Base-by-base conservation (phyloP, 352 stramenopile species). In the Lagenidium sp. region DNA sequence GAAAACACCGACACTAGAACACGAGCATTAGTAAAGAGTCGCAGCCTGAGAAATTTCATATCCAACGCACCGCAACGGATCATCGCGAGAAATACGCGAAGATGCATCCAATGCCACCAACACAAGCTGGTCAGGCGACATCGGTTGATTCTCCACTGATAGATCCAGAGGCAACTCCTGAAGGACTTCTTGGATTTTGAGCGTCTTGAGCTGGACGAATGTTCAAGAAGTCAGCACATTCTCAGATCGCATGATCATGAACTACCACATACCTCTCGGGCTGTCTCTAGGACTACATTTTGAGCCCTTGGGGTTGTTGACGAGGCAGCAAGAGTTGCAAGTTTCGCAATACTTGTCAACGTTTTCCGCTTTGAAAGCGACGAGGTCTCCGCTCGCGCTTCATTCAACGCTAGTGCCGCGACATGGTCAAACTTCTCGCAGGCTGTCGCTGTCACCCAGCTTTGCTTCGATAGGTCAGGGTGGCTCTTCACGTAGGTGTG, bases 281-380 rank as follows among this genome's bases (percentile, higher is more conserved):
- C n/a, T n/a, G n/a, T n/a, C n/a, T n/a, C n/a, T n/a, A n/a, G n/a
- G n/a, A n/a, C n/a, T n/a, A n/a, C n/a, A n/a, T n/a, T n/a, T n/a
- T n/a, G n/a, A n/a, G n/a, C n/a, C n/a, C n/a, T n/a, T n/a, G n/a
- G n/a, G n/a, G n/a, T n/a, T n/a, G n/a, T n/a, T n/a, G n/a, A n/a
- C n/a, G 72, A 62, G 3, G 53, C 60, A n/a, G 75, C 81, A 19
- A 85, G 57, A 2, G 74, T 65, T 28, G 78, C 78, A n/a, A 93
- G 78, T 36, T 91, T 88, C 0, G 76, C 71, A 45, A 91, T 78
- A 28, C 81, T 91, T 11, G 64, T 55, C 54, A 93, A 70, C 4
- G 74, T 93, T 44, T 91, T 89, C 24, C 80, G 68, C 45, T 68
- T 71, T 7, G 63, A 23, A 5, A 91, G 61, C 15, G 63, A 88